Conservation (phyloP, 768 basidiomycete genomes). For the Boletus sp. region DNA sequence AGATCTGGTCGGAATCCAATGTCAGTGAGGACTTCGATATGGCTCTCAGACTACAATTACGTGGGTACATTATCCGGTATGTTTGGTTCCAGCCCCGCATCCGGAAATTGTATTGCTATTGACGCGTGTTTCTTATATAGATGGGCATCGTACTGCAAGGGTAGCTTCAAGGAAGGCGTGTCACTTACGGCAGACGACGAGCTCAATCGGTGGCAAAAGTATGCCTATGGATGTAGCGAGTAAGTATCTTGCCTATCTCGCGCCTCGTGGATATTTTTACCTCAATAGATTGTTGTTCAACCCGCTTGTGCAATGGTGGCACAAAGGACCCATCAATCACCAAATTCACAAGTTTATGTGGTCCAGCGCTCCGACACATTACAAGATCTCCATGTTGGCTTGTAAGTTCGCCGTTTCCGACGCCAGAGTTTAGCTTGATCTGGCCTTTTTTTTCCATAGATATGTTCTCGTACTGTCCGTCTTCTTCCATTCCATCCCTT, state of each 20-base stretch:
- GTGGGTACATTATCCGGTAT: constrained; percentile 69
- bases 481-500: background rate
- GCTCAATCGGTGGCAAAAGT: constrained; percentile 91
- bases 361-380: constrained; percentile 75
- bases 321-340: constrained; percentile 77
- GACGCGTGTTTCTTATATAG: constrained; percentile 21
- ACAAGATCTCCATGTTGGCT: constrained; percentile 67
- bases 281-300: constrained; percentile 75
- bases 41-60: constrained; percentile 54
- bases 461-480: constrained; percentile 54
- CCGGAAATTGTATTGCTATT: background rate
- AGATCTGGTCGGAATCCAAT: constrained; percentile 66
- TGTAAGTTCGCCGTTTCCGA: constrained; percentile 36
- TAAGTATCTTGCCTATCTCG: constrained; percentile 37
- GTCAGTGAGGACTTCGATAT: constrained; percentile 73
- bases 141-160: constrained; percentile 81
- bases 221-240: constrained; percentile 63
- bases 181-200: constrained; percentile 89
- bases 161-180: constrained; percentile 90
- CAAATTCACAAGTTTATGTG: constrained; percentile 76
- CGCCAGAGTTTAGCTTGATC: constrained; percentile 1
- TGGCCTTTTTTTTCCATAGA: constrained; percentile 22
- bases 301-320: constrained; percentile 76
- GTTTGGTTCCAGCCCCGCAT: constrained; percentile 1
- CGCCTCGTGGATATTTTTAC: background rate